A percentile compares a stretch with the other conserved stretches of the same genome.
These are phyloP conservation scores for Diophrys appendiculata DNA, from an alignment of 73 alveolate genomes.

Conservation along the genomic window DNA sequence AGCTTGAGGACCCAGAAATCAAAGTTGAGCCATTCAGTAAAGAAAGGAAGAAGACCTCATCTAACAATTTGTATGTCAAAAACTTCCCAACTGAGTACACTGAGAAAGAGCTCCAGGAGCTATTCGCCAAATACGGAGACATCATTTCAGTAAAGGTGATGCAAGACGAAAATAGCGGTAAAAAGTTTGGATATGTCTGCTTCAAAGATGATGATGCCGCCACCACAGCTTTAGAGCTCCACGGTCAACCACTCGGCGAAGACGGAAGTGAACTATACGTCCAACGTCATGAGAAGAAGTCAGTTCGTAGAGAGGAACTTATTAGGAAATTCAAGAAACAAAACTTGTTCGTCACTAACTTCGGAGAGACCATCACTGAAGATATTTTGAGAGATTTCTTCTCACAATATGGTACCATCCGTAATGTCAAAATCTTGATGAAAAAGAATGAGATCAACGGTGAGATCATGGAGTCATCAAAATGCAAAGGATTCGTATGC, in stretches of 20 bases:
- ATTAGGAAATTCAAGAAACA: constrained; percentile 37
- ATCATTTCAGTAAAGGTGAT: constrained; percentile 69
- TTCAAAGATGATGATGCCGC: constrained; percentile 75
- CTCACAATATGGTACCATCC: constrained; percentile 77
- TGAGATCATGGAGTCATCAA: constrained; percentile 64
- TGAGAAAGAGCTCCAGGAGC: constrained; percentile 59
- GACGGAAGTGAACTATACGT: constrained; percentile 39
- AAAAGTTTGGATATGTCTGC: constrained; percentile 87
- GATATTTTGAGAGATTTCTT: constrained; percentile 70
- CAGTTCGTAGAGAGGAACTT: constrained; percentile 30
- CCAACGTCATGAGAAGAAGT: constrained; percentile 32
- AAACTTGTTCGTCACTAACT: constrained; percentile 87
- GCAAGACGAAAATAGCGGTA: constrained; percentile 61
- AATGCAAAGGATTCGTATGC: constrained; percentile 89
- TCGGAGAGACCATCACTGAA: constrained; percentile 78
- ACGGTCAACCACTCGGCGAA: not conserved
- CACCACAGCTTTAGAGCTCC: constrained; percentile 58
- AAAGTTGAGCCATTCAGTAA: constrained; percentile 24
- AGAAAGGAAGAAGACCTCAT: constrained; percentile 15
- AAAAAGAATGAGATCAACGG: constrained; percentile 61
- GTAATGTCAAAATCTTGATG: constrained; percentile 70
- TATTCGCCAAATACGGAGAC: constrained; percentile 77
- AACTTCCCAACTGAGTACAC: constrained; percentile 52
- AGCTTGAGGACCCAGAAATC: constrained; percentile 21
- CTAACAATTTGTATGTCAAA: constrained; percentile 71